phyloP scores from a whole-genome alignment of 441 rosid genomes.

The Flueggea neowawraea region DNA sequence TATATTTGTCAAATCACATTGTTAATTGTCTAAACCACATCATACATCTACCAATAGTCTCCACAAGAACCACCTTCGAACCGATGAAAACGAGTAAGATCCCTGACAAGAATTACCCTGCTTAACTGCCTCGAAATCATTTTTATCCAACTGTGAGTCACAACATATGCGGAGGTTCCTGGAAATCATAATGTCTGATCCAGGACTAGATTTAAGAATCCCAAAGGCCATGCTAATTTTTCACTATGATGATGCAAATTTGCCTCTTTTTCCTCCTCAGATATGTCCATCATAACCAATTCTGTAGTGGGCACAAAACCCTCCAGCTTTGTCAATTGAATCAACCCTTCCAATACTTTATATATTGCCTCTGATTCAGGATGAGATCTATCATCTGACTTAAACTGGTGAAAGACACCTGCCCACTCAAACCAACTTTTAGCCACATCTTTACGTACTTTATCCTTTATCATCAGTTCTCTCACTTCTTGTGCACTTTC shows the following conservation, averaged over 20 bases:
- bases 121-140: conserved; percentile 54
- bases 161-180: conserved; percentile 72
- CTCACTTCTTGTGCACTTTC: conserved; percentile 46
- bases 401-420: conserved; percentile 25
- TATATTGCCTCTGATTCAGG: conserved; percentile 52
- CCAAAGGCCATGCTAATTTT: conserved; percentile 78
- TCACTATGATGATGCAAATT: conserved; percentile 73
- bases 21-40: no score
- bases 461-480: conserved; percentile 20
- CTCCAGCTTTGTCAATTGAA: conserved; percentile 36
- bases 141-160: conserved; percentile 82
- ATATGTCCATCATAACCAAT: conserved; percentile 82
- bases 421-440: conserved; percentile 29
- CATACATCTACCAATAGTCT: conserved; percentile 56
- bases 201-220: conserved; percentile 64
- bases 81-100: conserved; percentile 74
- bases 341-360: conserved; percentile 47
- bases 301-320: conserved; percentile 64
- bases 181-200: conserved; percentile 56
- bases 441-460: conserved; percentile 17
- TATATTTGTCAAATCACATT: no score
- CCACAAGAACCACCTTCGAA: conserved; percentile 74
- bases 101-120: conserved; percentile 69
- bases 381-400: conserved; percentile 26
- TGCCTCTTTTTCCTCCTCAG: conserved; percentile 81